Conservation (phyloP, 352 stramenopile genomes). For the Peronosclerospora sorghi region DNA sequence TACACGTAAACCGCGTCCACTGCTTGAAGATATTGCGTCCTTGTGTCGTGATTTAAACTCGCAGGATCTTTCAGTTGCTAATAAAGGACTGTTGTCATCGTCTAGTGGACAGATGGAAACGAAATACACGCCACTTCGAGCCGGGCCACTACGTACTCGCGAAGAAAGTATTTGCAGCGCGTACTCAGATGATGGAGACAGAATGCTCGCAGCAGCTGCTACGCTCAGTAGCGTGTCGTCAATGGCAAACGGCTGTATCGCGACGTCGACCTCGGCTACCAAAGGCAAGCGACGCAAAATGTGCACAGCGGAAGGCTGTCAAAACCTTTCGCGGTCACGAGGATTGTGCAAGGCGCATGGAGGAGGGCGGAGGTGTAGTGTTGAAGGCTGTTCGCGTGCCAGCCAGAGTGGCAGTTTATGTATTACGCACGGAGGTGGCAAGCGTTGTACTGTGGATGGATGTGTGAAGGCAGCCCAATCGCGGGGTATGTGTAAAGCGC, state of each 20-base stretch:
- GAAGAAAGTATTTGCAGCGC: slow-evolving; percentile 23
- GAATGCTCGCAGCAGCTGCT: slow-evolving; percentile 14
- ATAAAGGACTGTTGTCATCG: slow-evolving; percentile 13
- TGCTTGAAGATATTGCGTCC: slow-evolving; percentile 70
- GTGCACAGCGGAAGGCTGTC: slow-evolving; percentile 64
- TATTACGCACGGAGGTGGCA: slow-evolving; percentile 75
- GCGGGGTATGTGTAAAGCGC: slow-evolving; percentile 77
- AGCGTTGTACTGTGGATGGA: slow-evolving; percentile 71
- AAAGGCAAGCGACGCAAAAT: slow-evolving; percentile 74
- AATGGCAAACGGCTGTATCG: slow-evolving; percentile 2
- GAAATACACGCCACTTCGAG: slow-evolving; percentile 15
- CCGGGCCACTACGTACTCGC: slow-evolving; percentile 16
- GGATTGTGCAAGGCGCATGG: too few species aligned
- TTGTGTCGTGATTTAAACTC: slow-evolving; percentile 69
- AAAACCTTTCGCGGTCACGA: slow-evolving; percentile 65
- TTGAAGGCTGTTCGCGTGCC: slow-evolving; percentile 65
- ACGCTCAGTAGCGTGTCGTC: slow-evolving; percentile 22
- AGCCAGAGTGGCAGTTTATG: slow-evolving; percentile 75
- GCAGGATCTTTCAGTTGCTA: slow-evolving; percentile 32
- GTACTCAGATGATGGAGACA: slow-evolving; percentile 22
- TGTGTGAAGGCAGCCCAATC: slow-evolving; percentile 72
- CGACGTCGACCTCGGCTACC: slow-evolving; percentile 2
- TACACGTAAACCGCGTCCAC: slow-evolving; percentile 29
- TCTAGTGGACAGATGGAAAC: slow-evolving; percentile 17
- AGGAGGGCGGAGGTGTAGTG: slow-evolving; percentile 63